These are phyloP conservation scores for Colletotrichum somersetense DNA, from an alignment of 2,329 filamentous ascomycete genomes.

Conservation along the genomic window DNA sequence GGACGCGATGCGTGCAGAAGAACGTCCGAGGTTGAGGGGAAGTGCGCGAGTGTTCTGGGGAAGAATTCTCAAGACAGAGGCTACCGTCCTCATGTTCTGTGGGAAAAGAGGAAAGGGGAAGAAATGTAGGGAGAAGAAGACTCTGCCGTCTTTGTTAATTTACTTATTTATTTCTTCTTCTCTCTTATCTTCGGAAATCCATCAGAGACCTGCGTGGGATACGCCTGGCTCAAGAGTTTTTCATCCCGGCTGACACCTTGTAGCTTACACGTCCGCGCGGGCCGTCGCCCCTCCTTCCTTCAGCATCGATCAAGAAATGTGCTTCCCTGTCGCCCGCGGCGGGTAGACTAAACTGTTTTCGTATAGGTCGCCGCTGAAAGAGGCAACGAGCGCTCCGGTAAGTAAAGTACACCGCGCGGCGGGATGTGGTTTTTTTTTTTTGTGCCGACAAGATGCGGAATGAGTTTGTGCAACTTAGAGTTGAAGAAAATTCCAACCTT, in stretches of 20 bases:
- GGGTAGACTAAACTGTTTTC: constrained; percentile 34
- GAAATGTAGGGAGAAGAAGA: not conserved
- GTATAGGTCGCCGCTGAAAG: constrained; percentile 1
- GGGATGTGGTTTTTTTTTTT: not conserved
- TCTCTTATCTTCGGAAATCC: no score
- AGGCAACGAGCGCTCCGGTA: not conserved
- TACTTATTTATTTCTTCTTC: no score
- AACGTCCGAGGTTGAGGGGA: constrained; percentile 4
- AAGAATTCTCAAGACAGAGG: not conserved
- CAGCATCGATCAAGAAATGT: not conserved
- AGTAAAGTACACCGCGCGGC: constrained; percentile 33
- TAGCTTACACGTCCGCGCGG: constrained; percentile 4
- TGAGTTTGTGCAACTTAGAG: not conserved
- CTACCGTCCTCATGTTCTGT: constrained; percentile 14
- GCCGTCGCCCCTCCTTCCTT: not conserved
- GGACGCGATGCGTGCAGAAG: not conserved
- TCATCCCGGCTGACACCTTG: not conserved
- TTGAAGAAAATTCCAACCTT: not conserved
- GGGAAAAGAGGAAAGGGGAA: not conserved
- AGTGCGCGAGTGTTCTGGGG: not conserved
- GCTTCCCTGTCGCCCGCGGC: constrained; percentile 27
- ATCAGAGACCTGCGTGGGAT: not conserved
- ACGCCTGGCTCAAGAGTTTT: not conserved
- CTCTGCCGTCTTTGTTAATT: not conserved
- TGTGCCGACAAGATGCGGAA: not conserved